These are phyloP conservation scores for Phytophthora pluvialis DNA, from an alignment of 352 stramenopile genomes.

Conservation along the genomic window DNA sequence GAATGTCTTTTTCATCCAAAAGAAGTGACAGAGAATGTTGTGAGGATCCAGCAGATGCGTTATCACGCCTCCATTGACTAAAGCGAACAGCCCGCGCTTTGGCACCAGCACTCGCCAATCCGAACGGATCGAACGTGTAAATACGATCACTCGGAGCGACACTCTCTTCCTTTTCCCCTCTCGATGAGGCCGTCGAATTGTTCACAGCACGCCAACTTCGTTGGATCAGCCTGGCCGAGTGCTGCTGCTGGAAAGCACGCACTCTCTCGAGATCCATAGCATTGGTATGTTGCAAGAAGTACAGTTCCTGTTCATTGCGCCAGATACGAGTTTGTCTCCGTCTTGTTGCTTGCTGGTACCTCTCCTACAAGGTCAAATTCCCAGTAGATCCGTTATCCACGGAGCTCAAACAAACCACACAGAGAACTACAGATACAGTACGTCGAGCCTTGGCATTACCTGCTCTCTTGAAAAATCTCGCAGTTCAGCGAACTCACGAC, in stretches of 20 bases:
- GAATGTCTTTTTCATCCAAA: constrained; percentile 9
- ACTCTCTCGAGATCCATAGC: constrained; percentile 53
- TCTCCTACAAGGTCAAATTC: constrained; percentile 36
- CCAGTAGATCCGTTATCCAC: constrained; percentile 3
- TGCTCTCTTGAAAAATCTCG: constrained; percentile 64
- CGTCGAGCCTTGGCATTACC: constrained; percentile 19
- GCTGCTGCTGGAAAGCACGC: constrained; percentile 49
- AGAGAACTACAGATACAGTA: not conserved
- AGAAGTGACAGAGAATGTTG: constrained; percentile 11
- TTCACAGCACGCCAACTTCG: constrained; percentile 42
- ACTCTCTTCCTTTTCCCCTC: not conserved
- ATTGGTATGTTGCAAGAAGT: constrained; percentile 69
- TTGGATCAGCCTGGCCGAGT: constrained; percentile 52
- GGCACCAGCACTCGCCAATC: constrained; percentile 4
- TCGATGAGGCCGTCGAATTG: not conserved
- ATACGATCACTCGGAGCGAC: constrained; percentile 30
- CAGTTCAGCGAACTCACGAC: constrained; percentile 55
- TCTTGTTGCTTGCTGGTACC: constrained; percentile 49
- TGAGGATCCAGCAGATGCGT: not conserved
- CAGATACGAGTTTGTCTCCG: constrained; percentile 58
- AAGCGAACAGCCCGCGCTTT: constrained; percentile 1
- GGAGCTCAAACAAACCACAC: not conserved
- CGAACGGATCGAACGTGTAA: constrained; percentile 47
- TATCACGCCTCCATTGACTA: constrained; percentile 17
- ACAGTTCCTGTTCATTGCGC: constrained; percentile 69